Base-by-base conservation (phyloP, 768 basidiomycete species). In the Rossbeevera mucosa region DNA sequence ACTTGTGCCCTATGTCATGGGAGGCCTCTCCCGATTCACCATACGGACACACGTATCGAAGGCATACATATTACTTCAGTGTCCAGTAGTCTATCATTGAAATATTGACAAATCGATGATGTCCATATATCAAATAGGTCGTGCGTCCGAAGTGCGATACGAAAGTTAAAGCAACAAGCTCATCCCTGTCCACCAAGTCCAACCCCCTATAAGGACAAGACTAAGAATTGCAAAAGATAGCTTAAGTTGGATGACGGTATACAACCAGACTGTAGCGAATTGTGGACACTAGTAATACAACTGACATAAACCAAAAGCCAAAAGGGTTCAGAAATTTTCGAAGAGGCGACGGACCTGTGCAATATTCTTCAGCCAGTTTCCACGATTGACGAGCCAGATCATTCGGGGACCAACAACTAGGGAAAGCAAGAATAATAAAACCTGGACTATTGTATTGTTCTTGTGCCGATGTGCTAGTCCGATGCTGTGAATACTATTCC, bases 181-280 rank as follows among this genome's bases (percentile, higher is more conserved):
- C 57, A 86, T 70, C 12, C 72, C 78, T 44, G 80, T 76, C 77
- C 77, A 87, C 82, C 83, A 81, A 7, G 80, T 71, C 70, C 80
- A 91, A 42, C 59, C 62, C 6, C 75, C 80, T 31, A 87, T 79
- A 13, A 76, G 53, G 2, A 65, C 51, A 13, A 92, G 72, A 55
- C 79, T 82, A 25, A 82, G 52, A 4, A 82, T 71, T 5, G 88
- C 83, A 18, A 81, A 79, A 3, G 73, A 74, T 22, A 93, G 69
- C 51, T 85, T 80, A 24, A 91, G 74, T 57, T 89, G 85, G 12
- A 90, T 71, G 45, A 91, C 73, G 3, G 80, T 75, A 59, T 87
- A 92, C 8, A 91, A 73, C 90, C 91, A 92, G 6, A 86, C 63
- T 0, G 89, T 90, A 3, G 83, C 83, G 50, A 91, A 70, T 11